phyloP scores from a whole-genome alignment of 495 filamentous ascomycete species.

The Lophium mytilinum region DNA sequence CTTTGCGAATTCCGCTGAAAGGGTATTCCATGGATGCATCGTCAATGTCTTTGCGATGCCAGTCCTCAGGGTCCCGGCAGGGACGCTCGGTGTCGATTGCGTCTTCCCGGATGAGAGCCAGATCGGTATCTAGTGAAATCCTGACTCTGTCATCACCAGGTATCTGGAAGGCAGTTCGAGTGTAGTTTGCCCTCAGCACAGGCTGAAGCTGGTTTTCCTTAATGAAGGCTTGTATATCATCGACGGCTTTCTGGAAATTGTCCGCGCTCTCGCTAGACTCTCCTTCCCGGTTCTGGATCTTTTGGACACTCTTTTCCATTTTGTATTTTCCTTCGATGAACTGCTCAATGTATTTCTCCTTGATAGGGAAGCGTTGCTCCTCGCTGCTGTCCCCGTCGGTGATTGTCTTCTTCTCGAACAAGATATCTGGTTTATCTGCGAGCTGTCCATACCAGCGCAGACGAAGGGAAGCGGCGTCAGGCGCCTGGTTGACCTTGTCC shows the following conservation, averaged over 20 bases:
- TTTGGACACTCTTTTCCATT: conserved; percentile 82
- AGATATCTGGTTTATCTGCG: conserved; percentile 63
- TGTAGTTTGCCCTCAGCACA: conserved; percentile 85
- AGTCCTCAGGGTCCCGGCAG: conserved; percentile 76
- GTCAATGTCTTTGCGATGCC: conserved; percentile 91
- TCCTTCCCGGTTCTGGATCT: conserved; percentile 63
- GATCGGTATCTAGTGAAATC: conserved; percentile 84
- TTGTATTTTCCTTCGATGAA: conserved; percentile 83
- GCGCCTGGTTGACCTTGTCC: conserved; percentile 68
- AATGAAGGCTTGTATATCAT: conserved; percentile 74
- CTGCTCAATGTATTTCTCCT: conserved; percentile 85
- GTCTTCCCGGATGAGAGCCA: conserved; percentile 91
- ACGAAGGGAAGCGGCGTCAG: conserved; percentile 72
- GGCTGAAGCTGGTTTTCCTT: conserved; percentile 71
- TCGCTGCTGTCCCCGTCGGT: conserved; percentile 63
- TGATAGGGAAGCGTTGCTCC: conserved; percentile 74
- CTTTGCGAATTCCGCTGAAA: conserved; percentile 74
- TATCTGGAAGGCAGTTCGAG: conserved; percentile 91
- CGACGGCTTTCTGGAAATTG: conserved; percentile 62
- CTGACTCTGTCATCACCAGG: conserved; percentile 85
- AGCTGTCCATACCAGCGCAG: conserved; percentile 90
- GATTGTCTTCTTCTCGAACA: conserved; percentile 82
- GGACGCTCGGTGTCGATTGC: conserved; percentile 72
- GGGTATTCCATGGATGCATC: conserved; percentile 73
- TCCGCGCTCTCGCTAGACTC: conserved; percentile 53